A percentile compares a stretch with the other conserved stretches of the same genome.
phyloP scores from a whole-genome alignment of 2,329 filamentous ascomycete species.

The Teratosphaeria pseudoeucalypti region DNA sequence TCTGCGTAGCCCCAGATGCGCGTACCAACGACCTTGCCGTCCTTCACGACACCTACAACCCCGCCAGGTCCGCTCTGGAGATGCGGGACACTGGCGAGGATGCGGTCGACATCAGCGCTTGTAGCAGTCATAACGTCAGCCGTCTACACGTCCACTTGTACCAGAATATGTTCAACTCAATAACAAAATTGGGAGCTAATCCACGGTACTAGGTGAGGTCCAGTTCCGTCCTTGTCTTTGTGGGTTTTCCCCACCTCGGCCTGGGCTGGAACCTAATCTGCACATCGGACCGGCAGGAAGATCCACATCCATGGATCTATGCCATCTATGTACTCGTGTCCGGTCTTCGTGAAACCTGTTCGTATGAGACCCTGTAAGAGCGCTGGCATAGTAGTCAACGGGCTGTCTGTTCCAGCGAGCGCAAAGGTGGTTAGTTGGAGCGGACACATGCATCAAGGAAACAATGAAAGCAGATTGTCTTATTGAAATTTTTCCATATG shows the following conservation, averaged over 20 bases:
- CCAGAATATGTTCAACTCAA: background rate
- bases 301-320: no score
- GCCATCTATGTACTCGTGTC: no score
- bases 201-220: no score
- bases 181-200: no score
- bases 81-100: constrained; percentile 6
- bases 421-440: background rate
- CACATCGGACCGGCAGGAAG: no score
- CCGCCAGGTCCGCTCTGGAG: constrained; percentile 31
- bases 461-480: background rate
- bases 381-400: background rate
- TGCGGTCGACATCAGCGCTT: constrained; percentile 2
- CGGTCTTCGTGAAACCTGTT: background rate
- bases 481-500: no score
- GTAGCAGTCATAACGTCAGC: background rate
- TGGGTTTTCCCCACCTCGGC: no score
- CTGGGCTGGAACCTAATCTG: no score
- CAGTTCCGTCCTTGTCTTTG: no score
- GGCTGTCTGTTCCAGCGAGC: background rate
- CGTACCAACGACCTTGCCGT: constrained; percentile 32
- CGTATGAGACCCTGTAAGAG: background rate
- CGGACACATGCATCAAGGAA: background rate
- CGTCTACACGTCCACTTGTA: background rate
- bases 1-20: constrained; percentile 37
- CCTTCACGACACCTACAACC: constrained; percentile 31